These are phyloP conservation scores for Brassica hybrid DNA, from an alignment of 441 rosid genomes.

Conservation along the genomic window DNA sequence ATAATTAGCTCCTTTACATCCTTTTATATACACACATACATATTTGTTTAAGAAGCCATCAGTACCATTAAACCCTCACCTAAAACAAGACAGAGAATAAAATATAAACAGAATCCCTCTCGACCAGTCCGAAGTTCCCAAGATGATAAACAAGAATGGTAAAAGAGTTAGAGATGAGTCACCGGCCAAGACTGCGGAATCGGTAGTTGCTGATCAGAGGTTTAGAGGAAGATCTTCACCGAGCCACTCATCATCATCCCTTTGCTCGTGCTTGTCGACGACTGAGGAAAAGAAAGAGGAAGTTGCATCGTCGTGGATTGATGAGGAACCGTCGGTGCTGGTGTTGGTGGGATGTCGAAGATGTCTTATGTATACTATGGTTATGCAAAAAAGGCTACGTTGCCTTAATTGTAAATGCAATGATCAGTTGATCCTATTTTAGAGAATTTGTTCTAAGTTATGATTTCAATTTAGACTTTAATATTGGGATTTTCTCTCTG, in stretches of 20 bases:
- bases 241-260: conserved; percentile 25
- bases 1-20: conserved; percentile 11
- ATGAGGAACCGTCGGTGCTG: conserved; percentile 19
- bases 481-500: background rate
- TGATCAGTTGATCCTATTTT: conserved; percentile 19
- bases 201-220: conserved; percentile 16
- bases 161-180: conserved; percentile 18
- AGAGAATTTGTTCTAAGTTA: conserved; percentile 1
- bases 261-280: conserved; percentile 32
- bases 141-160: conserved; percentile 36
- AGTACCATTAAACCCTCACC: conserved; percentile 10
- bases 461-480: conserved; percentile 10
- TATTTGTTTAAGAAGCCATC: conserved; percentile 3
- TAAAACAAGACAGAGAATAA: conserved; percentile 12
- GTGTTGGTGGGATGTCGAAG: conserved; percentile 33
- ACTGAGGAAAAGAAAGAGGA: conserved; percentile 34
- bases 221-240: conserved; percentile 14
- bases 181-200: background rate
- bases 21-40: conserved; percentile 19
- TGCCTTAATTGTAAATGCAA: conserved; percentile 18
- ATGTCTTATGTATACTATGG: conserved; percentile 28
- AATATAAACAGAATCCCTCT: conserved; percentile 7
- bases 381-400: conserved; percentile 2
- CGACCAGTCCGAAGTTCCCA: conserved; percentile 6
- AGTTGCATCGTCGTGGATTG: conserved; percentile 37